Base-by-base conservation (phyloP, 1,284 basidiomycete genomes). In the Ganoderma lingzhi region DNA sequence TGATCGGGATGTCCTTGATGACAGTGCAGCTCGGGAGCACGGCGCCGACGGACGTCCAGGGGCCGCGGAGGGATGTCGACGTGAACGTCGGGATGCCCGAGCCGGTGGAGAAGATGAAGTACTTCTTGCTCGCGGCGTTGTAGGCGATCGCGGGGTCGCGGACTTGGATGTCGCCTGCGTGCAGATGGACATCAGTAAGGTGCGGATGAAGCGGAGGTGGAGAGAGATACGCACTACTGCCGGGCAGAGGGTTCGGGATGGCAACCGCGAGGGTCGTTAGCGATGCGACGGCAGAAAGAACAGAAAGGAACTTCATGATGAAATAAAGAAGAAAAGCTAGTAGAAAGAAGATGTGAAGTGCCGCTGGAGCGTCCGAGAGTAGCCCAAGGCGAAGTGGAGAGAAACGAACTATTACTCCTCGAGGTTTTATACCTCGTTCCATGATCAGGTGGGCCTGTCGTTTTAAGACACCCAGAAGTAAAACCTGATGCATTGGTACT, bases 21-120 rank as follows among this genome's bases (percentile, higher is more conserved):
- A 48, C 42, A 3, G 72, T 71, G 14, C 66, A 65, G 37, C 63
- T 44, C 6, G 72, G 72, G 6, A 73, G 64, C n/a, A 70, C 67
- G 10, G 70, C 68, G 61, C 72, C 72, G 9, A 62, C 39, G 30
- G 60, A 35, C 17, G 64, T 71, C 72, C 72, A 73, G 3, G 72
- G 70, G 59, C 67, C 67, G 12, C 30, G 61, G 12, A 65, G 60
- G 5, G 63, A 55, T 1, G 63, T 8, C 1, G 67, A 44, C 8
- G 67, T 64, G 63, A 62, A 68, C 59, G 64, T 68, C 32, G 56
- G 30, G 59, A 68, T 65, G 30, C 56, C 48, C 2, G 37, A 41
- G 28, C 42, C 63, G 2, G 67, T 68, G 14, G 67, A 68, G 51
- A 68, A 68, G 23, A 62, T 59, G 51, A 68, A 65, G 59, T 68